Percentiles rank a stretch among this genome's conserved stretches.
These are phyloP conservation scores for Fusarium sp. DNA, from an alignment of 2,329 filamentous ascomycete genomes.

Conservation along the genomic window DNA sequence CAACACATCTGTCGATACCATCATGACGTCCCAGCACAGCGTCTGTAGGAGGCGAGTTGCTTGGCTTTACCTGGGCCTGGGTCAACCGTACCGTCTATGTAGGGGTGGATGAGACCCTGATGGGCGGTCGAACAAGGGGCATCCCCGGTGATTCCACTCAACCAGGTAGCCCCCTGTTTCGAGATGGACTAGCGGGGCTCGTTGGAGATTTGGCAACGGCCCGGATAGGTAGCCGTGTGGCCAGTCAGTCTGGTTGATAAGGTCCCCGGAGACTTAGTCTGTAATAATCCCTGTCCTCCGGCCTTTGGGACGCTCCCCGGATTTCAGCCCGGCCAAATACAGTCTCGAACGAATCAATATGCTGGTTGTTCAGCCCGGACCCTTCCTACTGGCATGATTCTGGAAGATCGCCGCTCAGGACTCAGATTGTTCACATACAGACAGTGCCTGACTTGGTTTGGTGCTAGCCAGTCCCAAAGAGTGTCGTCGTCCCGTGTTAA, in stretches of 20 bases:
- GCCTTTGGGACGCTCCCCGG: conserved; percentile 45
- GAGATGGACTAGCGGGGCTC: conserved; percentile 30
- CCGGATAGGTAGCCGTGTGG: conserved; percentile 50
- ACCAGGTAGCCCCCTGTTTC: conserved; percentile 26
- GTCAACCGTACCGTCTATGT: background rate
- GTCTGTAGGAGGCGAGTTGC: conserved; percentile 40
- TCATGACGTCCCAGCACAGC: conserved; percentile 39
- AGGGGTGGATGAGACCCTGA: conserved; percentile 39
- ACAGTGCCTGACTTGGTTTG: conserved; percentile 16
- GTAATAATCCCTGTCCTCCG: conserved; percentile 41
- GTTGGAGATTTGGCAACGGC: conserved; percentile 46
- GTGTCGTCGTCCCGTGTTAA: conserved; percentile 21
- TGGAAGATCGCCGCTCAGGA: conserved; percentile 44
- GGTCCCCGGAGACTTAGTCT: conserved; percentile 42
- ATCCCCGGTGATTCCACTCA: background rate
- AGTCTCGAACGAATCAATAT: conserved; percentile 32
- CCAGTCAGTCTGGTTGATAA: conserved; percentile 44
- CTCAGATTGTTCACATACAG: conserved; percentile 14
- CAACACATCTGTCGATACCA: conserved; percentile 26
- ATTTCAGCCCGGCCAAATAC: conserved; percentile 44
- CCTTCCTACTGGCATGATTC: conserved; percentile 44
- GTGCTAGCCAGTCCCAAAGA: conserved; percentile 26
- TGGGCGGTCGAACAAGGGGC: conserved; percentile 29
- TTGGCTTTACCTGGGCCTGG: conserved; percentile 35
- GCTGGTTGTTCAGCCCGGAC: conserved; percentile 25